Evolutionary conservation across 192 early-diverging fungal species (phyloP).

Genomic region (Radiomyces spectabilis): DNA sequence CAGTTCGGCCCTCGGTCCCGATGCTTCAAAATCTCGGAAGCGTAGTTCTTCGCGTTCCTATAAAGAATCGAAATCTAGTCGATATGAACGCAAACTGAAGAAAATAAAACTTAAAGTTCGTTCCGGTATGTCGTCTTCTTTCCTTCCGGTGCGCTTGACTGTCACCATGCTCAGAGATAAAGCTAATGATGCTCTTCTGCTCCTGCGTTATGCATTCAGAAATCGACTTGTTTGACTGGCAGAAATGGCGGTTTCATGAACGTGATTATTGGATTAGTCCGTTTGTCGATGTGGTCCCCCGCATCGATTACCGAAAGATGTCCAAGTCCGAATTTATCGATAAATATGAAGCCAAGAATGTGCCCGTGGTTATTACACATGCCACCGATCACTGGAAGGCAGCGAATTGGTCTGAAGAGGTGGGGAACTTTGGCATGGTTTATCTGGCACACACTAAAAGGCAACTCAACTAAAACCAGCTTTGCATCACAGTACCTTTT

Average conservation of each 20-base stretch:
- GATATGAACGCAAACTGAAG: constrained; percentile 12
- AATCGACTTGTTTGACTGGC: constrained; percentile 57
- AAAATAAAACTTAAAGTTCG: constrained; percentile 1
- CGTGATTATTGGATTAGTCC: constrained; percentile 45
- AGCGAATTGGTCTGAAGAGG: constrained; percentile 48
- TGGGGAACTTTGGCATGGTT: constrained; percentile 7
- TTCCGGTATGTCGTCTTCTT: background rate
- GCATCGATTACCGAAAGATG: constrained; percentile 46
- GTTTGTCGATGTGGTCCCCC: constrained; percentile 35
- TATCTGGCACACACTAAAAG: too few relatives aligned
- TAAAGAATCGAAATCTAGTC: background rate
- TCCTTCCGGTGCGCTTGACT: background rate
- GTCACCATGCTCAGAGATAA: background rate
- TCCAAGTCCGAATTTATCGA: constrained; percentile 52
- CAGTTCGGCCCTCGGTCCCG: too few relatives aligned
- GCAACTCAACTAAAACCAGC: background rate
- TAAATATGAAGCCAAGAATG: constrained; percentile 39
- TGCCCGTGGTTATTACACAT: constrained; percentile 57
- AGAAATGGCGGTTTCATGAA: constrained; percentile 37
- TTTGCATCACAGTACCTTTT: constrained; percentile 23
- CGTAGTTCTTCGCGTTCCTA: too few relatives aligned
- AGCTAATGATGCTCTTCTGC: background rate
- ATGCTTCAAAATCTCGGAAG: too few relatives aligned
- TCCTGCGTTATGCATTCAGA: constrained; percentile 27
- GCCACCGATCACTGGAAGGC: constrained; percentile 51